Conservation (phyloP, 176 grass and related monocot genomes). For the Zoysia pacifica region DNA sequence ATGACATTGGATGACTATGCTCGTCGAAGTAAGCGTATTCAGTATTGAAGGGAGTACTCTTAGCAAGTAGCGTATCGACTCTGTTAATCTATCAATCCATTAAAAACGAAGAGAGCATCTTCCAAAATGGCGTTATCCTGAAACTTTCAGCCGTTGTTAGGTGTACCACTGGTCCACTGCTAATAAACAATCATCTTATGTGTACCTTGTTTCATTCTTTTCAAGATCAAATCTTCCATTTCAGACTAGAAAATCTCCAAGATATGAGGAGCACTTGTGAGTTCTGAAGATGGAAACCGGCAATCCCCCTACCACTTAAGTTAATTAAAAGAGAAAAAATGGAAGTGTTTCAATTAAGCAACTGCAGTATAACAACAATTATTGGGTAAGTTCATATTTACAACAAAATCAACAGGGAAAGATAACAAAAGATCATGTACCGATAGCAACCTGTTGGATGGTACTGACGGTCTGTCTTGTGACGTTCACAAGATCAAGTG, state of each 20-base stretch:
- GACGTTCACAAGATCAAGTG: neutral
- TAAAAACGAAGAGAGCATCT: neutral
- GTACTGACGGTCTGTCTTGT: neutral
- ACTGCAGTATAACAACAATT: neutral
- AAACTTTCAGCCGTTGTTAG: neutral
- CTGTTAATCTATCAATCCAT: neutral
- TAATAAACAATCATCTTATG: neutral
- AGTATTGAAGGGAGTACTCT: neutral
- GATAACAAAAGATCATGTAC: neutral
- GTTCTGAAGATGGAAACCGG: neutral
- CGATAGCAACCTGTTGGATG: neutral
- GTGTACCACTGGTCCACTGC: neutral
- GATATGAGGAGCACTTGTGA: neutral
- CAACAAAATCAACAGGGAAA: neutral
- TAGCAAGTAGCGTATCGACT: neutral
- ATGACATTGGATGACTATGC: neutral
- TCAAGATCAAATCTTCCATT: neutral
- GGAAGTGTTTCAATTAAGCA: neutral
- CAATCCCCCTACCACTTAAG: neutral
- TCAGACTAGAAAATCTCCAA: neutral
- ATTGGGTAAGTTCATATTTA: neutral
- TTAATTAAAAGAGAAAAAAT: neutral
- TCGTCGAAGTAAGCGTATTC: neutral
- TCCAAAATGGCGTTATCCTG: neutral
- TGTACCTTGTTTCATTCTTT: neutral